Evolutionary conservation across 345 rosid species (phyloP), one percentile per base, ranked within the genome.

Genomic region (Brassica carinata): DNA sequence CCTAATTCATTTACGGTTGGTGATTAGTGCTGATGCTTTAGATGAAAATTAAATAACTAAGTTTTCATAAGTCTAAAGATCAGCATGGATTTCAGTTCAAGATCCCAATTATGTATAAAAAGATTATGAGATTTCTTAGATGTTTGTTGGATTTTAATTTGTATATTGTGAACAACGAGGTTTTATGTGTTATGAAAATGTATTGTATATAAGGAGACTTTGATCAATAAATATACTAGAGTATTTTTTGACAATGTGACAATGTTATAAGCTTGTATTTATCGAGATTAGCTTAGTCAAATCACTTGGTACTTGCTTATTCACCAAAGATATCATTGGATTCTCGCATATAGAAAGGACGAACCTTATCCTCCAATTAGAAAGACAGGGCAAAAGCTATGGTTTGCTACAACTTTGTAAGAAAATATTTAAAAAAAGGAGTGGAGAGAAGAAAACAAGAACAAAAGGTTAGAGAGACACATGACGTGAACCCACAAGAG

Each of bases 401-500:
- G 23, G n/a, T 72, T 72, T 76, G 70, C 73, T 58, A 58, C 0
- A 76, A 66, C 73, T 81, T 64, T 65, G 58, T 27, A 14, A 63
- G 19, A 19, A 7, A 15, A 5, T 15, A 15, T 55, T 55, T 17
- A 6, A 2, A 30, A 30, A 72, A 61, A 61, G 43, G 59, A 69
- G 40, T 70, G 75, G 27, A 40, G 17, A 30, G 19, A 17, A 64
- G 19, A 15, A 48, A 51, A 29, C 15, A 58, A 63, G 48, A 45
- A 64, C 34, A 71, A 63, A 63, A 64, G 33, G 64, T 71, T 27
- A 34, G 5, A 34, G 5, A 9, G 76, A 75, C 79, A 80, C 83
- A 82, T 86, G 87, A 83, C 86, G n/a, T 40, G 15, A 29, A 14
- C 53, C 59, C 51, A 69, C 26, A 2, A 14, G 78, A 77, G 84